Base-by-base conservation (phyloP, 129 eudicot species). In the Cynara cardunculus region DNA sequence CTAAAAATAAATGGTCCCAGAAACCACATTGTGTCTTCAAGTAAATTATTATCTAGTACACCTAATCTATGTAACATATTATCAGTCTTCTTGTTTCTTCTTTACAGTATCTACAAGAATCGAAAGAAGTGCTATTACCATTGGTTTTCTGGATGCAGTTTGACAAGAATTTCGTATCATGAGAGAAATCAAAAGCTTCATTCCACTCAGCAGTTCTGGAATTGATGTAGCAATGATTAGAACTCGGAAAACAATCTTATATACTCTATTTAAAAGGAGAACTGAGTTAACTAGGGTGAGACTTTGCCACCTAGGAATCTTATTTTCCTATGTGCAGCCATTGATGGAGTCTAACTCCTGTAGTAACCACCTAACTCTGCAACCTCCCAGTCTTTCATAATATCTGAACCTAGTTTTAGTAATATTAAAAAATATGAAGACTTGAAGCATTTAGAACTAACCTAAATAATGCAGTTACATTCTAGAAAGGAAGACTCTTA, bases 141-240 rank as follows among this genome's bases (percentile, higher is more conserved):
- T 81, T 80, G 61, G 87, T 86, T 68, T 25, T 77, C 69, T 75
- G 66, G 75, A 85, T 67, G 74, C 97, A 90, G 3, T 78, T 75
- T 2, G 89, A 67, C 83, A 92, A 65, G 84, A 90, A 92, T 25
- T 78, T 27, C 19, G 92, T 85, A 73, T 92, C 84, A 65, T 32
- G 73, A 0, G 97, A 90, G 81, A 92, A 90, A 83, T 92, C 81
- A 37, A 92, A 92, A 34, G 97, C 91, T 16, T 79, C 84, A 71
- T 92, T 77, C 97, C 97, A 90, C 79, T 90, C 97, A 39, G 87
- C 91, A 69, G 92, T 87, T 85, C 97, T 92, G 83, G 39, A 83
- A 62, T 71, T 24, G 68, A 28, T 53, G 66, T 69, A 9, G 46
- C 44, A 69, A 69, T 4, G 16, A 72, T 62, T 71, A 83, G 74